phyloP scores from a whole-genome alignment of 2,329 filamentous ascomycete species.

The Trichoderma hamatum region DNA sequence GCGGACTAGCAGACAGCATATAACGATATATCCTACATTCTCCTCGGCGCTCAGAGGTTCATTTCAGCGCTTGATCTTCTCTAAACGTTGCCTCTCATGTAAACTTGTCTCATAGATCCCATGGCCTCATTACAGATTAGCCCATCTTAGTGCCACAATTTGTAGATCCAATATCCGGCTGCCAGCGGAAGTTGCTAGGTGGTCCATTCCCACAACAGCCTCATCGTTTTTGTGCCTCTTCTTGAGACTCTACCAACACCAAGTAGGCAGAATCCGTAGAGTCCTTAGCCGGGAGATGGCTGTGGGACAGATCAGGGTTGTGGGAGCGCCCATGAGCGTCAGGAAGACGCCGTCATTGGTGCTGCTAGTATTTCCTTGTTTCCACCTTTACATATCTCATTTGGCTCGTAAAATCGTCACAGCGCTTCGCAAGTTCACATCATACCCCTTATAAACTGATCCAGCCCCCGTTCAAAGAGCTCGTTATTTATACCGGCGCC shows the following conservation, averaged over 20 bases:
- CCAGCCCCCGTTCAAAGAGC: conserved; percentile 71
- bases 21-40: conserved; percentile 2
- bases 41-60: neutral
- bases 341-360: neutral
- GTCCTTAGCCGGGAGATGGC: neutral
- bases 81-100: neutral
- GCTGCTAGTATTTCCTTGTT: neutral
- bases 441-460: conserved; percentile 73
- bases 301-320: neutral
- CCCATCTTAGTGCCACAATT: neutral
- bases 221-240: neutral
- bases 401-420: neutral
- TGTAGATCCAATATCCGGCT: neutral
- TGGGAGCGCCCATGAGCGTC: neutral
- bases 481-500: conserved; percentile 72
- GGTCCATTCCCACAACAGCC: neutral
- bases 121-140: neutral
- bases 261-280: neutral
- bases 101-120: neutral
- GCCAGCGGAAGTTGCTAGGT: neutral
- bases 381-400: neutral
- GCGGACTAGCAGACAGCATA: conserved; percentile 6
- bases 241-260: neutral
- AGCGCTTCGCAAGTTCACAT: conserved; percentile 47
- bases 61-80: neutral